Percentiles rank a stretch among this genome's conserved stretches.
These are phyloP conservation scores for Clausena lansium DNA, from an alignment of 345 rosid genomes.

Conservation along the genomic window DNA sequence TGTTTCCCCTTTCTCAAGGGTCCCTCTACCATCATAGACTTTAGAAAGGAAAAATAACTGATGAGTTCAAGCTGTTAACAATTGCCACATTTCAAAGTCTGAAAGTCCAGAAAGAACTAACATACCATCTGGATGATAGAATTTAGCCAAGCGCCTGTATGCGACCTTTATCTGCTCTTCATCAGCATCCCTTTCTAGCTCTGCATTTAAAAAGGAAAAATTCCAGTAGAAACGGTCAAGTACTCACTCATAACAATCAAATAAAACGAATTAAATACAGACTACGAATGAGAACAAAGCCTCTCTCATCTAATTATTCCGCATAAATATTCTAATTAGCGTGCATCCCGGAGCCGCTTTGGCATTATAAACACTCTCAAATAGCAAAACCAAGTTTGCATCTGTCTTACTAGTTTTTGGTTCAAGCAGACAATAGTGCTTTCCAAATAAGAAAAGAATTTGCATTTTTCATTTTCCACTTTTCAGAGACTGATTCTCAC, in stretches of 20 bases:
- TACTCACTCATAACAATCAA: background rate
- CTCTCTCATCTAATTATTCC: background rate
- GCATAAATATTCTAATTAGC: background rate
- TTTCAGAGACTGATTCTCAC: background rate
- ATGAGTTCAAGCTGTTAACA: constrained; percentile 9
- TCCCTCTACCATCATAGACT: constrained; percentile 93
- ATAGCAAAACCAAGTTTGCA: background rate
- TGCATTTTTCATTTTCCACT: background rate
- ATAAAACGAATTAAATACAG: background rate
- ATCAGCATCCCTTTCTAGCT: constrained; percentile 78
- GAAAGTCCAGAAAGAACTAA: background rate
- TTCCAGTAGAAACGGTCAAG: background rate
- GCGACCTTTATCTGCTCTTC: constrained; percentile 87
- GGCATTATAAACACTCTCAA: background rate
- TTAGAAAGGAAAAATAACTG: constrained; percentile 20
- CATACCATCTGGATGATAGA: constrained; percentile 95
- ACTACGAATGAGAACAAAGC: background rate
- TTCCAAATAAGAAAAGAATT: background rate
- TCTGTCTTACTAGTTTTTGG: background rate
- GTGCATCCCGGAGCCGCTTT: background rate
- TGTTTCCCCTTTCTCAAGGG: constrained; percentile 90
- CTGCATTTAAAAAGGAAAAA: constrained; percentile 36
- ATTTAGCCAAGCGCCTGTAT: constrained; percentile 86
- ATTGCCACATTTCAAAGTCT: background rate
- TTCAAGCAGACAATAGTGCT: background rate